Evolutionary conservation across 1,139 yeast species (phyloP), one percentile per base, ranked within the genome.

Genomic region (Pichia cactophila): DNA sequence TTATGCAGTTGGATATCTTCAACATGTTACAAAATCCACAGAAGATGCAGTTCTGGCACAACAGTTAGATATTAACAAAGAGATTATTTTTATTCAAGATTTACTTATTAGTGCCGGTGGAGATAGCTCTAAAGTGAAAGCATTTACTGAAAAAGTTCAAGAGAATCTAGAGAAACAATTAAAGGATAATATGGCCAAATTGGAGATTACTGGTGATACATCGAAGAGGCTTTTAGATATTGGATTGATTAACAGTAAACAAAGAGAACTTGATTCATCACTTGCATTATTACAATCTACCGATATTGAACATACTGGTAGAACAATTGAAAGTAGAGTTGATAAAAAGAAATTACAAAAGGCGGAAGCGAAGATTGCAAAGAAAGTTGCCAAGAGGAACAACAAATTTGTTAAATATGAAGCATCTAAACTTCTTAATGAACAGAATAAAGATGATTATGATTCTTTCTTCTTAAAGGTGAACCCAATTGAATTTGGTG

Each of bases 331-430:
- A 66, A 83, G 94, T 50, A 80, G 95, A 63, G 99, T 92, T 45
- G 98, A 92, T 67, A 86, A 84, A 74, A 90, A 89, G 81, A 92
- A 92, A 69, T 79, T 92, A 64, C 97, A 90, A 65, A 92, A 92
- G 69, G 98, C 96, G 53, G 98, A 92, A 71, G 80, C 90, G 63
- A 92, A 92, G 73, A 90, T 92, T 66, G 97, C 97, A 38, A 89
- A 92, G 63, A 92, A 92, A 69, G 90, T 90, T 57, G 97, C 96
- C 44, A 90, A 92, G 72, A 82, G 97, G 66, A 86, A 86, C 61
- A 86, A 86, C 66, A 82, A 83, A 63, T 86, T 86, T 61, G 95
- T 88, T 60, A 73, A 83, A 61, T 92, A 92, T 68, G 98, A 92
- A 69, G 96, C 97, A 10, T 89, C 97, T 40, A 88, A 84, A 67